Evolutionary conservation across 2,329 filamentous ascomycete genomes (phyloP), one percentile per base, ranked within the genome.

Genomic region (Hypoxylon sp.): DNA sequence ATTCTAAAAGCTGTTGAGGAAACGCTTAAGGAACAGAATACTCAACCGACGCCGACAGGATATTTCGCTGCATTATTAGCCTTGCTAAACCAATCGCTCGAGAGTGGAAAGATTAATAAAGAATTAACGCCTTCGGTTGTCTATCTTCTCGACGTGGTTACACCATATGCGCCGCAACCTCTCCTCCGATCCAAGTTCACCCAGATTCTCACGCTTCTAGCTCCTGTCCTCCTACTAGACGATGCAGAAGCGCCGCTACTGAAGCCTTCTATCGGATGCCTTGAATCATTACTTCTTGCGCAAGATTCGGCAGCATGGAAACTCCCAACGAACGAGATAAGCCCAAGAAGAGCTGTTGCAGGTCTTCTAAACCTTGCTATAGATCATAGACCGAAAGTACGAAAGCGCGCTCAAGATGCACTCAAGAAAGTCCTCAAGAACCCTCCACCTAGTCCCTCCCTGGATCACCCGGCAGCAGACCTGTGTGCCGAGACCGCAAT

Each of bases 41-140:
- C 92, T 63, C 89, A 93, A 63, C 87, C 91, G 65, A 94, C 93
- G 1, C 88, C 96, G 23, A 98, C 96, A 14, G 93, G 92, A 67
- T 99, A 98, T 82, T 98, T 98, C 78, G 94, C 94, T 14, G 94
- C 96, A n/a, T 89, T 99, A 4, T 86, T 99, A 49, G 93, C 94
- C 38, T 87, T 99, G 2, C 88, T 99, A 2, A 88, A 89, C 74
- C 92, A 97, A 81, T 91, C 93, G 28, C 86, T 92, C 59, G 88
- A 86, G 41, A 85, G 81, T 70, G 91, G 89, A 56, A 88, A 89
- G 60, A 84, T 92, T 60, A 95, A 95, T 78, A 92, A 93, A 79
- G 93, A 97, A 71, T 84, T 97, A 67, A 91, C 93, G 32, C 90
- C 92, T 21, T 93, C 95, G 2, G 91, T 97, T 71, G 92, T 99